Evolutionary conservation across 495 filamentous ascomycete species (phyloP).

Genomic region (Glutinoglossum americanum): DNA sequence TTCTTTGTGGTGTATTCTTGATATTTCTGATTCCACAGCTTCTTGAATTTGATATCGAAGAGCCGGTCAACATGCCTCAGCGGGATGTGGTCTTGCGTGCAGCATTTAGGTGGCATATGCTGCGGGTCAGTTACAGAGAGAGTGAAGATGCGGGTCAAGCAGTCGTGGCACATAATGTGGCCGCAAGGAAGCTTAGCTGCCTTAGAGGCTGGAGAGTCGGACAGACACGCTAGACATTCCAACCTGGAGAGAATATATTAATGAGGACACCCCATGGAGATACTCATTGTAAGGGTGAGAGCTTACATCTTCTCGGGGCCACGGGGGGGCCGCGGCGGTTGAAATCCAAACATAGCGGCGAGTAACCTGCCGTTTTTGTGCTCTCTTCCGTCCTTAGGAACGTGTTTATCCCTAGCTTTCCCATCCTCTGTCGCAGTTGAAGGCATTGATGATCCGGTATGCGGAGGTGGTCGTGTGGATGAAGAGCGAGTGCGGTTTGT

Average conservation of each 20-base stretch:
- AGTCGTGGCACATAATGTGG: conserved; percentile 58
- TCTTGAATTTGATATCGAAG: conserved; percentile 52
- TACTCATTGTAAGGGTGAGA: not conserved
- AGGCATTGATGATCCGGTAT: not conserved
- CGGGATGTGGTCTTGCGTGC: conserved; percentile 47
- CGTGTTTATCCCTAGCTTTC: not conserved
- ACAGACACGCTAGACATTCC: conserved; percentile 46
- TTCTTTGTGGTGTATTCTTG: conserved; percentile 51
- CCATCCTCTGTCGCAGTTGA: not conserved
- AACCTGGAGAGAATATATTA: conserved; percentile 21
- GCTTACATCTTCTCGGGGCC: conserved; percentile 3
- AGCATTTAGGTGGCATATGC: conserved; percentile 66
- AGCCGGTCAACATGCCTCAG: conserved; percentile 51
- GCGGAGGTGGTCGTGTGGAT: too few relatives aligned
- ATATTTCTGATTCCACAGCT: conserved; percentile 55
- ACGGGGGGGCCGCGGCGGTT: not conserved
- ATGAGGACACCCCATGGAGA: not conserved
- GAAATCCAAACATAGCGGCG: not conserved
- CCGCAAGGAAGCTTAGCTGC: conserved; percentile 49
- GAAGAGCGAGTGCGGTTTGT: not conserved
- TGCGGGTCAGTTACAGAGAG: conserved; percentile 51
- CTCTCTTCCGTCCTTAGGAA: not conserved
- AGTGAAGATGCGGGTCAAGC: conserved; percentile 48
- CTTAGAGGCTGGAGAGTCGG: conserved; percentile 35
- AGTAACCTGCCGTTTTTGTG: not conserved